phyloP scores from a whole-genome alignment of 2,329 filamentous ascomycete genomes.

The Aspergillus udagawae region DNA sequence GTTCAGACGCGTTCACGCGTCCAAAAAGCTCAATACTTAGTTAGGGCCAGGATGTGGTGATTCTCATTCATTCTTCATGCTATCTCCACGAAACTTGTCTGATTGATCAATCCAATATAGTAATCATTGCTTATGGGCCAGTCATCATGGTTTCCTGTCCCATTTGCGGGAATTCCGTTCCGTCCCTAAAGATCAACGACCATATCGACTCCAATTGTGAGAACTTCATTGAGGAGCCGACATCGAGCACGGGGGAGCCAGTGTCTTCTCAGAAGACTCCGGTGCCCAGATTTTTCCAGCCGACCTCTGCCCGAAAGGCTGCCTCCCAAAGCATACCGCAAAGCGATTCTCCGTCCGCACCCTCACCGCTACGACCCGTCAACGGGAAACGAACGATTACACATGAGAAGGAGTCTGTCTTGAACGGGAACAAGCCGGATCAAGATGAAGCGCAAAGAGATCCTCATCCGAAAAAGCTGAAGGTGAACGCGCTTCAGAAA shows the following conservation, averaged over 20 bases:
- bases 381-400: conserved; percentile 32
- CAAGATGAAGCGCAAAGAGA: conserved; percentile 28
- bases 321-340: conserved; percentile 20
- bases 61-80: not conserved
- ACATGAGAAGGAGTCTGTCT: conserved; percentile 21
- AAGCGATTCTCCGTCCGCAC: conserved; percentile 20
- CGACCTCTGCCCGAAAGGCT: conserved; percentile 45
- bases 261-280: conserved; percentile 36
- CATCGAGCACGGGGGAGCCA: conserved; percentile 43
- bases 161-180: conserved; percentile 64
- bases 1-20: not conserved
- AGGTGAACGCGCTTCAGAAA: conserved; percentile 60
- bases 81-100: not conserved
- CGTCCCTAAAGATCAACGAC: conserved; percentile 66
- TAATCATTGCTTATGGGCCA: not conserved
- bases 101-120: not conserved
- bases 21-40: not conserved
- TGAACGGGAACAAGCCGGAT: conserved; percentile 17
- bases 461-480: conserved; percentile 59
- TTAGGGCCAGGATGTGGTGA: not conserved
- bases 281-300: conserved; percentile 54
- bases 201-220: conserved; percentile 85
- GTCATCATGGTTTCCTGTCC: conserved; percentile 66
- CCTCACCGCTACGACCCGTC: conserved; percentile 23
- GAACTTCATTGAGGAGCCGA: conserved; percentile 54